A percentile compares a stretch with the other conserved stretches of the same genome.
Conservation (phyloP, 1,284 basidiomycete genomes). For the Sporisorium iseilematis-ciliati region DNA sequence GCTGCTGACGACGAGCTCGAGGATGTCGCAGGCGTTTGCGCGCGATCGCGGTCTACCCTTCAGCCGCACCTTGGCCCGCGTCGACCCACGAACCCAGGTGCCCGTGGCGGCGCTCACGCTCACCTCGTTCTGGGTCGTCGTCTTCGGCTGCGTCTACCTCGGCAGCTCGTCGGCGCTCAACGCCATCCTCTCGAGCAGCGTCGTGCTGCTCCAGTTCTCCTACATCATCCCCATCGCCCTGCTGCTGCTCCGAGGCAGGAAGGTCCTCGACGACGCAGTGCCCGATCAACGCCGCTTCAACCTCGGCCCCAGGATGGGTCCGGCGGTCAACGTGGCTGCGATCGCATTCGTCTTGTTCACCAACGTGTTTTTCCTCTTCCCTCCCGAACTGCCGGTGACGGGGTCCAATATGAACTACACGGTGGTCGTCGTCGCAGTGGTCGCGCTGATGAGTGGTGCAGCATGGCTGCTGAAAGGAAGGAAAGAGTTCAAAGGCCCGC, state of each 20-base stretch:
- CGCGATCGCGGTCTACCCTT: conserved; percentile 79
- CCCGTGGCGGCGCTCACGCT: conserved; percentile 74
- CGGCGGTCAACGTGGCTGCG: conserved; percentile 70
- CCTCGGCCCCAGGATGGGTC: conserved; percentile 50
- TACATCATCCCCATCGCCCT: conserved; percentile 71
- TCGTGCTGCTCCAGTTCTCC: conserved; percentile 72
- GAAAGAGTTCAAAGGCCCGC: conserved; percentile 53
- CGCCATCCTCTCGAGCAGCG: conserved; percentile 71
- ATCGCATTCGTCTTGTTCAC: conserved; percentile 71
- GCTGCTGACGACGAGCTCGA: conserved; percentile 74
- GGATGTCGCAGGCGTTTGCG: conserved; percentile 79
- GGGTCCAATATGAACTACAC: conserved; percentile 72
- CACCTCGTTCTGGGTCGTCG: conserved; percentile 72
- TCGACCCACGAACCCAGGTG: conserved; percentile 71
- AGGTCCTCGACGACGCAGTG: conserved; percentile 66
- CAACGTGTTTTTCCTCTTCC: conserved; percentile 73
- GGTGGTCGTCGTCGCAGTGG: conserved; percentile 64
- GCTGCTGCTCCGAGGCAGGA: conserved; percentile 70
- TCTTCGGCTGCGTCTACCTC: conserved; percentile 71
- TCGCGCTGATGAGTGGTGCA: conserved; percentile 32
- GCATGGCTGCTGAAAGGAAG: conserved; percentile 52
- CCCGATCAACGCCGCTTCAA: conserved; percentile 25
- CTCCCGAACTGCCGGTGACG: conserved; percentile 70
- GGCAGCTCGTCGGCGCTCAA: conserved; percentile 74
- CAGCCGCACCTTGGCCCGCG: conserved; percentile 73